Evolutionary conservation across 2,329 filamentous ascomycete genomes (phyloP), one percentile per base, ranked within the genome.

Genomic region (Fusarium pseudoanthophilum): DNA sequence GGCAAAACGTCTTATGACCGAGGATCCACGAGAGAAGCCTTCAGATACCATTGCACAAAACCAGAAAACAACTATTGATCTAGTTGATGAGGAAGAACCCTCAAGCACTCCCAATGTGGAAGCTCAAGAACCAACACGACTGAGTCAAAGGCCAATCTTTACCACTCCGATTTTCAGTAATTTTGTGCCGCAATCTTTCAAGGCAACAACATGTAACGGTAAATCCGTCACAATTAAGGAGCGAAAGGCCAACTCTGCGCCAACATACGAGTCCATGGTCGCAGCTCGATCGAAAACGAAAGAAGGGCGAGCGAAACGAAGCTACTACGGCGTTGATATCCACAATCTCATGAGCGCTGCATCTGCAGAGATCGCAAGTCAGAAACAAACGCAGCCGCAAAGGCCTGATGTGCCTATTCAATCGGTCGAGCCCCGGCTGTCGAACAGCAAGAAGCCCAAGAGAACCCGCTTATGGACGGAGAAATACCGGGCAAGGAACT

Each of bases 311-410:
- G 93, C 93, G 5, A 90, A 89, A 77, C 90, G 90, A 75, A 92
- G 91, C 76, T 98, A 95, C 82, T 99, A 97, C 80, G 96, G 96
- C 15, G 92, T 99, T 73, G 92, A 97, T 52, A 96, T 99, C 39
- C 95, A 98, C 81, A 87, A 90, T 62, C 84, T 99, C 43, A 88
- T 98, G 64, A 91, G 93, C 64, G 88, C 92, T 21, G 92, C 92
- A 7, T 85, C 89, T 60, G 87, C 88, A 26, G 90, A 94, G 70
- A 82, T 88, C 15, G 83, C 85, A 42, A 81, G 83, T 73, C 79
- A 77, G 70, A 66, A 64, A 49, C 59, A 81, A 61, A 62, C 72
- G 4, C 77, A 72, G 53, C 73, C 75, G 4, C 53, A 69, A 21
- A 57, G 70, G 51, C 75, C 81, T 1, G 81, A 82, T 48, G 76